phyloP scores from a whole-genome alignment of 192 early-diverging fungal species.

The Rhizoclosmatium sp. region DNA sequence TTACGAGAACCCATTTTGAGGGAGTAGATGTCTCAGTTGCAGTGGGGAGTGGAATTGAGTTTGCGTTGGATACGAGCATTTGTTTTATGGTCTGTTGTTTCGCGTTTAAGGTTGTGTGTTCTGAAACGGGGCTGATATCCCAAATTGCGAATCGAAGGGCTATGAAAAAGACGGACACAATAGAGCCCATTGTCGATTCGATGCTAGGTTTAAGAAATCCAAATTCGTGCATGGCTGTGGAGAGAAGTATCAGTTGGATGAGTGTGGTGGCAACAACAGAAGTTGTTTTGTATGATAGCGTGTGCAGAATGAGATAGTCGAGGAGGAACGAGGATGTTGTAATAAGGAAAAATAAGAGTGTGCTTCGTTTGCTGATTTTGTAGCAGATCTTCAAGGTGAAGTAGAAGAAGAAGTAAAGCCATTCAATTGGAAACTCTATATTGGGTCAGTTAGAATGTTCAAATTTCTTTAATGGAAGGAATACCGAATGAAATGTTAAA shows the following conservation, averaged over 20 bases:
- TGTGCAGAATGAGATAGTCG: slow-evolving; percentile 38
- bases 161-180: slow-evolving; percentile 42
- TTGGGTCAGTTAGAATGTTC: slow-evolving; percentile 3
- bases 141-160: slow-evolving; percentile 53
- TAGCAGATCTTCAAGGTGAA: slow-evolving; percentile 34
- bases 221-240: slow-evolving; percentile 48
- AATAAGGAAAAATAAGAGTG: background rate
- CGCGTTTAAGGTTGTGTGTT: background rate
- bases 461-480: background rate
- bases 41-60: background rate
- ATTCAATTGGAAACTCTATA: slow-evolving; percentile 54
- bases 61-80: background rate
- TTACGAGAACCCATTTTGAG: background rate
- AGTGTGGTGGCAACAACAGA: slow-evolving; percentile 41
- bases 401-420: slow-evolving; percentile 50
- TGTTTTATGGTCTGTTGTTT: background rate
- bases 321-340: slow-evolving; percentile 31
- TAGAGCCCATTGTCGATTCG: slow-evolving; percentile 36
- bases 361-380: slow-evolving; percentile 19
- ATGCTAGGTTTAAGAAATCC: slow-evolving; percentile 41
- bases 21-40: background rate
- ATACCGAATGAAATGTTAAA: slow-evolving; percentile 50
- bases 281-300: slow-evolving; percentile 40
- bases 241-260: slow-evolving; percentile 47
- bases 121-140: slow-evolving; percentile 27